Base-by-base conservation (phyloP, 345 rosid species). In the Barbarea vulgaris region DNA sequence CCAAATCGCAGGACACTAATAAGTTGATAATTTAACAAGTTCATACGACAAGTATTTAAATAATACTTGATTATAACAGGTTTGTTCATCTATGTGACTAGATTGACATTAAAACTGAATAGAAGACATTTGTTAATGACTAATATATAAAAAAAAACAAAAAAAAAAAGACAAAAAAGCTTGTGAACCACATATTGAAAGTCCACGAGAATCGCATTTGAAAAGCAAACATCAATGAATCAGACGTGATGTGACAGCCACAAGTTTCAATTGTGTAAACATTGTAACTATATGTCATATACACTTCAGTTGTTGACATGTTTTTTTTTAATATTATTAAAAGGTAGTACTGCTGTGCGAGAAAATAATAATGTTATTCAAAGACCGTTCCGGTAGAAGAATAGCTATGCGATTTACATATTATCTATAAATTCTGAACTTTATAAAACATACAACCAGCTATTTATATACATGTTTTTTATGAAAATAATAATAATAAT, bases 171-270 rank as follows among this genome's bases (percentile, higher is more conserved):
- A 34, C 21, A 34, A 46, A 25, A 27, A 44, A 46, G 57, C 54
- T 75, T 69, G 70, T 54, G 64, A 70, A 70, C 76, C 76, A 77
- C 80, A 70, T 34, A 70, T 62, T 54, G 28, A 54, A 54, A 70
- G 66, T 47, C 66, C 60, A 70, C 69, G 80, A 70, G 80, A 69
- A 70, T 24, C 51, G 60, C 76, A 77, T 77, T 46, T 24, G 60
- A 63, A 77, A 63, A 33, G 21, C 5, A 3, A 33, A 55, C 30
- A 70, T 54, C 70, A 53, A 77, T 54, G 59, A 53, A 6, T 77
- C n/a, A 6, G 27, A 28, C 64, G 27, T 63, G 75, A 76, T 47
- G 17, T 76, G 80, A 77, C 66, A 28, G 31, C 31, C 31, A 77
- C 31, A 77, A 42, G 44, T 52, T 63, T 3, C 37, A 60, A 22